Evolutionary conservation across 2,329 filamentous ascomycete species (phyloP).

Genomic region (Paecilomyces dactylethromorphus): DNA sequence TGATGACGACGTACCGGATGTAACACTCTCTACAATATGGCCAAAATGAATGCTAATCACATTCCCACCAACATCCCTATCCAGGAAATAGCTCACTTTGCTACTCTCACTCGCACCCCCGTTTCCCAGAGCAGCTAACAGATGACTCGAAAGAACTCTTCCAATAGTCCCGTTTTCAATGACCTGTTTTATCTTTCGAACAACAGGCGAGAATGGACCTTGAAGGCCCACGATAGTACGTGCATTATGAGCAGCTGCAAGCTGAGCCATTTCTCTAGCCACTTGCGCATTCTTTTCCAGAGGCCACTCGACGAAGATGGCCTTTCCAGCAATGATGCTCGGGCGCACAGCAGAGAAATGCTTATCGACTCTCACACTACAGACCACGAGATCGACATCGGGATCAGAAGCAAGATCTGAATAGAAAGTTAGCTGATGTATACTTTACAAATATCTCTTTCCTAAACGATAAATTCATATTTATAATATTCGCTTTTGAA

Average conservation of each 20-base stretch:
- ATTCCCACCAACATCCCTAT: background rate
- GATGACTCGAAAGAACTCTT: conserved; percentile 45
- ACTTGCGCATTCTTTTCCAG: conserved; percentile 40
- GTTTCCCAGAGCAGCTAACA: conserved; percentile 29
- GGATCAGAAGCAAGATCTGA: conserved; percentile 41
- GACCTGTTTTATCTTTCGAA: conserved; percentile 40
- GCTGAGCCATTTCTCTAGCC: conserved; percentile 36
- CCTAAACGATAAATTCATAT: background rate
- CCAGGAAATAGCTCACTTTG: conserved; percentile 7
- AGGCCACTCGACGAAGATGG: conserved; percentile 54
- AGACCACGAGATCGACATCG: conserved; percentile 48
- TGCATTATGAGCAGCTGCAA: conserved; percentile 26
- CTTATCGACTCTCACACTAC: conserved; percentile 46
- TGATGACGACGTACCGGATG: background rate
- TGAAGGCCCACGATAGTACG: conserved; percentile 48
- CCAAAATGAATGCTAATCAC: background rate
- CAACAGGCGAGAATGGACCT: conserved; percentile 40
- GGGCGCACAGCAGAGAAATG: conserved; percentile 44
- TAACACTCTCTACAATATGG: background rate
- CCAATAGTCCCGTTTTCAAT: conserved; percentile 44
- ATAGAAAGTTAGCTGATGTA: background rate
- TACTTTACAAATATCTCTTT: background rate
- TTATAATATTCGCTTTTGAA: background rate
- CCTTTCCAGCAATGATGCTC: conserved; percentile 47
- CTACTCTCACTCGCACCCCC: conserved; percentile 3